Conservation (phyloP, 2,329 filamentous ascomycete species). For the Raffaelea deltoideospora region DNA sequence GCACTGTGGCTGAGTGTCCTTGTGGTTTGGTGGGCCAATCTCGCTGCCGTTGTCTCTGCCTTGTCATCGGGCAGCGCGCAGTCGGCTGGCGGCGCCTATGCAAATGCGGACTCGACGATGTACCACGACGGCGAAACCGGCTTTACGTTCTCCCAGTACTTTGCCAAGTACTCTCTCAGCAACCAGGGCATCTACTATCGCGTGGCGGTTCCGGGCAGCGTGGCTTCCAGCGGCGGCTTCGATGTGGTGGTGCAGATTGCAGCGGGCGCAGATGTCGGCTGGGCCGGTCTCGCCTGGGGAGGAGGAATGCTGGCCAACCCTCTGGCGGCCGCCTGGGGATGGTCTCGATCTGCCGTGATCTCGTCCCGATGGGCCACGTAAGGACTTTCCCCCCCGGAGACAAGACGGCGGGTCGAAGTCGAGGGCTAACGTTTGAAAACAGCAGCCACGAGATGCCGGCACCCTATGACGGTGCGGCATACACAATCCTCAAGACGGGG, state of each 20-base stretch:
- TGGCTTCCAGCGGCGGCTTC: conserved; percentile 3
- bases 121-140: conserved; percentile 15
- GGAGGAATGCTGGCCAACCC: conserved; percentile 10
- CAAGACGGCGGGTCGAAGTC: no score
- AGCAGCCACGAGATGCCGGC: conserved; percentile 18
- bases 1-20: no score
- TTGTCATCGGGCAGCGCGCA: no score
- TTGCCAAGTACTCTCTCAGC: conserved; percentile 3
- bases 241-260: conserved; percentile 11
- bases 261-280: conserved; percentile 7
- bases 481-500: conserved; percentile 20
- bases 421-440: no score
- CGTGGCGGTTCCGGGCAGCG: conserved; percentile 6
- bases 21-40: no score
- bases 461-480: conserved; percentile 13
- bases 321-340: conserved; percentile 8
- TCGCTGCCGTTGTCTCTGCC: no score
- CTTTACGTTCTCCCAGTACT: conserved; percentile 9
- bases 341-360: conserved; percentile 3
- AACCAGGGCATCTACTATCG: conserved; percentile 5
- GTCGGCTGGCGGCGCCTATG: not conserved
- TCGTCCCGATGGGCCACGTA: conserved; percentile 5
- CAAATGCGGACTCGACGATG: conserved; percentile 1
- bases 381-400: no score
- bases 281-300: conserved; percentile 11